Conservation (phyloP, 2,329 filamentous ascomycete species). For the Arachnopeziza araneosa region DNA sequence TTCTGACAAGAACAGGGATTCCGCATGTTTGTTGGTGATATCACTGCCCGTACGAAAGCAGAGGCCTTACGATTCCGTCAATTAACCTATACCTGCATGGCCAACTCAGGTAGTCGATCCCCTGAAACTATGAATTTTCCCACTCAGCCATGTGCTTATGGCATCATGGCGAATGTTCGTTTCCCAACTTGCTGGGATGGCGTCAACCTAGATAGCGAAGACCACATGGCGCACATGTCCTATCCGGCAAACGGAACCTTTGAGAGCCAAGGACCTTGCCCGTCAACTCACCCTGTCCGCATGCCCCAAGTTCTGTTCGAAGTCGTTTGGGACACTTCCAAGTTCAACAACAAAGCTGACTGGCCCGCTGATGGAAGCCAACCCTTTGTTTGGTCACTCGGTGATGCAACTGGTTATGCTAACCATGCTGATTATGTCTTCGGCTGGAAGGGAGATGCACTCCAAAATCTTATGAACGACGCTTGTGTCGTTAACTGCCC, state of each 20-base stretch:
- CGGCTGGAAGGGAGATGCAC: constrained; percentile 45
- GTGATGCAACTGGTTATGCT: constrained; percentile 41
- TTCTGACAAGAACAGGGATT: constrained; percentile 14
- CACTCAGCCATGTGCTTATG: constrained; percentile 23
- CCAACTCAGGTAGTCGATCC: neutral
- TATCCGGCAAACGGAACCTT: constrained; percentile 4
- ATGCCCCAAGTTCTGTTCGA: constrained; percentile 6
- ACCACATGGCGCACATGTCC: constrained; percentile 6
- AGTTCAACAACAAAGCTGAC: constrained; percentile 13
- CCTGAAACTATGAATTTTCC: constrained; percentile 10
- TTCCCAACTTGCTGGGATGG: constrained; percentile 27
- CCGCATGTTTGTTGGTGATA: constrained; percentile 18
- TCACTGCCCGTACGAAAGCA: constrained; percentile 9
- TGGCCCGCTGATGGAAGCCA: constrained; percentile 4
- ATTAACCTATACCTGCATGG: neutral
- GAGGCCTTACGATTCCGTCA: constrained; percentile 5
- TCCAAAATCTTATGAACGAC: constrained; percentile 44
- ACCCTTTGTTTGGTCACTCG: constrained; percentile 6
- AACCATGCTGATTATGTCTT: constrained; percentile 55
- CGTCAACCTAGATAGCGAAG: constrained; percentile 9
- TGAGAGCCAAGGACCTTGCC: constrained; percentile 4
- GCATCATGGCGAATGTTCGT: constrained; percentile 30
- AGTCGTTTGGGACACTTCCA: constrained; percentile 3
- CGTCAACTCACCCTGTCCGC: constrained; percentile 4
- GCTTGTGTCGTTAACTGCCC: constrained; percentile 42